Evolutionary conservation across 345 rosid species (phyloP), one percentile per base, ranked within the genome.

Genomic region (Salix dunnii): DNA sequence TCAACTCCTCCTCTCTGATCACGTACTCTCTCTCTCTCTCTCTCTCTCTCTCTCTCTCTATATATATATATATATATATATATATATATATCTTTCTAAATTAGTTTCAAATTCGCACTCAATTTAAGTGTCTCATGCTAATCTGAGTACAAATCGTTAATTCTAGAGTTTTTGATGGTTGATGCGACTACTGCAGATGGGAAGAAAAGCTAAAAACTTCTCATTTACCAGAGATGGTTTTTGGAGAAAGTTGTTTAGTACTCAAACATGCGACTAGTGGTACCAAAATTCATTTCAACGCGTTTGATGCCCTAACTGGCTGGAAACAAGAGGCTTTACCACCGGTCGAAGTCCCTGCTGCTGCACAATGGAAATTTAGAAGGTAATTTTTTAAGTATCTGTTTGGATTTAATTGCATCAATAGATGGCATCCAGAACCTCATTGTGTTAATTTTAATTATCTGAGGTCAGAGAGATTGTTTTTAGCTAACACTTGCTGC

Each of bases 291-390:
- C 91, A 91, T 86, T 92, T 92, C 38, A 92, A 91, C 79, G 97
- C 98, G 5, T 89, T 92, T 83, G 98, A 96, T 82, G 97, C 97
- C n/a, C 82, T 92, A 33, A 55, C 75, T 28, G 98, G 94, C 21
- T 92, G 99, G 94, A 93, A 92, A 83, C 74, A 91, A 77, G 96
- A 91, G 83, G 89, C 87, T 28, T 87, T 93, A 83, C 98, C 97
- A 2, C 95, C 99, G 0, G 98, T 93, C 82, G 91, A 96, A 81
- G 98, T 96, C 81, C 99, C 99, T 68, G 96, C 98, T 2, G 97
- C 99, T 0, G 96, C 90, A 30, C 64, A 88, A 84, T 96, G 99
- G 99, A 96, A 93, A 82, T 93, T 89, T 77, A 89, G 97, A 83
- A 90, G 99, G 99, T 91, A 60, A 63, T 48, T 35, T 48, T 35